Evolutionary conservation across 2,329 filamentous ascomycete species (phyloP).

Genomic region (Claviceps africana): DNA sequence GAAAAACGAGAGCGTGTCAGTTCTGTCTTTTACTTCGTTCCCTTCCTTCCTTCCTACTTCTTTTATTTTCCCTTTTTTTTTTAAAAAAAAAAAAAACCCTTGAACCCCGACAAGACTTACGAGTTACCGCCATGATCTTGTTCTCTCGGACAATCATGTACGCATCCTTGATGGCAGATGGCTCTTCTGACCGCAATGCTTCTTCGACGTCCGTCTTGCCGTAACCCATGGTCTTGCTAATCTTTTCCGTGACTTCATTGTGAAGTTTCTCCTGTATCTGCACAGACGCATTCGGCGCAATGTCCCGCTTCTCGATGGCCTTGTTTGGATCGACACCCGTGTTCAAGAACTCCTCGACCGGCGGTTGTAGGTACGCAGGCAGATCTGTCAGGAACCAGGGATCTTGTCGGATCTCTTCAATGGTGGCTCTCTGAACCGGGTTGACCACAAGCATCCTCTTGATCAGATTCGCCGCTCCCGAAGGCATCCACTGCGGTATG

Average conservation of each 20-base stretch:
- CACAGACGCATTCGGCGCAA: constrained; percentile 64
- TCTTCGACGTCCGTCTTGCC: constrained; percentile 90
- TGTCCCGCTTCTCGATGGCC: constrained; percentile 68
- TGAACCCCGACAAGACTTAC: constrained; percentile 41
- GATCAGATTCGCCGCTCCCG: constrained; percentile 69
- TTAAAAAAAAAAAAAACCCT: too few relatives aligned
- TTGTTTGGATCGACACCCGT: constrained; percentile 90
- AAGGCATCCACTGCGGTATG: constrained; percentile 80
- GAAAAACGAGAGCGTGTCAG: constrained; percentile 9
- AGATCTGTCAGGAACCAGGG: constrained; percentile 87
- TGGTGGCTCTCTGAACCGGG: constrained; percentile 83
- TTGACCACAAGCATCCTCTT: constrained; percentile 92
- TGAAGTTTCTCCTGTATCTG: constrained; percentile 82
- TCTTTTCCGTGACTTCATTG: constrained; percentile 82
- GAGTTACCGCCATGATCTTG: constrained; percentile 89
- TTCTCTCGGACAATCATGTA: constrained; percentile 98
- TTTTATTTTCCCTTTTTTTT: too few relatives aligned
- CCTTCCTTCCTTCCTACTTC: too few relatives aligned
- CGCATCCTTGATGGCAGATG: constrained; percentile 95
- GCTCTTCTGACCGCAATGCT: constrained; percentile 79
- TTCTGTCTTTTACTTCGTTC: too few relatives aligned
- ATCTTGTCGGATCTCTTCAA: constrained; percentile 83
- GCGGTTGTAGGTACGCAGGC: constrained; percentile 72
- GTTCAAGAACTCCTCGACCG: constrained; percentile 82
- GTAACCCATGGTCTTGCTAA: constrained; percentile 97